phyloP scores from a whole-genome alignment of 106 monocot species.

The Chionographis japonica region DNA sequence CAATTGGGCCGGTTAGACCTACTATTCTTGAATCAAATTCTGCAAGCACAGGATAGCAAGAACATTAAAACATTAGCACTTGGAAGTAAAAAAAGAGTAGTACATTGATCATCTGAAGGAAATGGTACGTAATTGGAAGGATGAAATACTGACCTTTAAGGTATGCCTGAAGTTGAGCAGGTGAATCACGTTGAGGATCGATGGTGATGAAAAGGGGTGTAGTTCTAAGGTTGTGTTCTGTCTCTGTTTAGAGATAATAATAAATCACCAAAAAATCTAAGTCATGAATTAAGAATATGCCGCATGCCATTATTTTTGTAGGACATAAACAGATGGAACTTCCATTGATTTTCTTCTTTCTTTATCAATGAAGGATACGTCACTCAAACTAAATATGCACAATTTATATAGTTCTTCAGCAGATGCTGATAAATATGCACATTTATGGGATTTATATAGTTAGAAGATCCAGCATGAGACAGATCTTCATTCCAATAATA shows the following conservation, averaged over 20 bases:
- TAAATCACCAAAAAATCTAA: no score
- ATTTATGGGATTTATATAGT: no score
- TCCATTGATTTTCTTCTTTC: no score
- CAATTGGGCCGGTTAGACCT: conserved; percentile 73
- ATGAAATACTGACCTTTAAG: conserved; percentile 53
- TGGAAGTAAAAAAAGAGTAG: not conserved
- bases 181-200: conserved; percentile 88
- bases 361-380: no score
- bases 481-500: no score
- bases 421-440: no score
- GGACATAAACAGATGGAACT: no score
- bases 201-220: conserved; percentile 79
- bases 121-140: not conserved
- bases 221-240: conserved; percentile 54
- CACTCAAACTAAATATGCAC: no score
- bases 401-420: no score
- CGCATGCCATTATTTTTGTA: no score
- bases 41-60: conserved; percentile 26
- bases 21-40: conserved; percentile 87
- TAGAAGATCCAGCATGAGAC: no score
- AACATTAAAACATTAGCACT: not conserved
- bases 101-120: not conserved
- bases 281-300: no score
- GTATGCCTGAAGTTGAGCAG: conserved; percentile 77
- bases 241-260: conserved; percentile 28